Conservation (phyloP, 257 asterid species). For the Apocynum venetum region DNA sequence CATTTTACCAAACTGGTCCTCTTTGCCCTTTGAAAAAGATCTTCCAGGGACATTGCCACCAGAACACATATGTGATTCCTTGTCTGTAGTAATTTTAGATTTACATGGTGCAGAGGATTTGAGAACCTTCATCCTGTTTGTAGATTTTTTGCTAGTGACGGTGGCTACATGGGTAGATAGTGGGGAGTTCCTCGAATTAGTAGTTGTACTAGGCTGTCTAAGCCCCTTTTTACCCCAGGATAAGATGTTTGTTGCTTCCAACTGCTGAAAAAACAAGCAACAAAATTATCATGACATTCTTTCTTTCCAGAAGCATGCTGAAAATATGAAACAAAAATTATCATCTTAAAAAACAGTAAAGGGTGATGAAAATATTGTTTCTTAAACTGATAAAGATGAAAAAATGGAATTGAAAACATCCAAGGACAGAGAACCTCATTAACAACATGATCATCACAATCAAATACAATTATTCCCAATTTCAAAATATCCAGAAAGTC, state of each 20-base stretch:
- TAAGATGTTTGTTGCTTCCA: not conserved
- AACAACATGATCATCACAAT: not conserved
- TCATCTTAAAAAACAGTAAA: not conserved
- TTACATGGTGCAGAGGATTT: not conserved
- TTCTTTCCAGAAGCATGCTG: not conserved
- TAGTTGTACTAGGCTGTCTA: not conserved
- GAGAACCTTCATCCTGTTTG: slow-evolving; percentile 1
- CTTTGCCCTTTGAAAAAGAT: slow-evolving; percentile 3
- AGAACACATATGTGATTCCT: not conserved
- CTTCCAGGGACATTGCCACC: slow-evolving; percentile 4
- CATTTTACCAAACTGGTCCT: not conserved
- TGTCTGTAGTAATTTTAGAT: not conserved
- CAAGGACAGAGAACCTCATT: not conserved
- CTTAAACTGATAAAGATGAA: not conserved
- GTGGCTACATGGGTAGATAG: not conserved
- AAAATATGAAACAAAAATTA: not conserved
- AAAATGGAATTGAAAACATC: not conserved
- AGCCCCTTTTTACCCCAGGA: not conserved
- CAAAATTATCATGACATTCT: not conserved
- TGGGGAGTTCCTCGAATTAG: not conserved
- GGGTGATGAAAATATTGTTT: not conserved
- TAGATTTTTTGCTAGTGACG: not conserved
- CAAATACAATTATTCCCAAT: not conserved
- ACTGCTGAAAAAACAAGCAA: not conserved
- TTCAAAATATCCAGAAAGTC: not conserved